Conservation (phyloP, 176 grass and related monocot species). For the Saccharum spontaneum region DNA sequence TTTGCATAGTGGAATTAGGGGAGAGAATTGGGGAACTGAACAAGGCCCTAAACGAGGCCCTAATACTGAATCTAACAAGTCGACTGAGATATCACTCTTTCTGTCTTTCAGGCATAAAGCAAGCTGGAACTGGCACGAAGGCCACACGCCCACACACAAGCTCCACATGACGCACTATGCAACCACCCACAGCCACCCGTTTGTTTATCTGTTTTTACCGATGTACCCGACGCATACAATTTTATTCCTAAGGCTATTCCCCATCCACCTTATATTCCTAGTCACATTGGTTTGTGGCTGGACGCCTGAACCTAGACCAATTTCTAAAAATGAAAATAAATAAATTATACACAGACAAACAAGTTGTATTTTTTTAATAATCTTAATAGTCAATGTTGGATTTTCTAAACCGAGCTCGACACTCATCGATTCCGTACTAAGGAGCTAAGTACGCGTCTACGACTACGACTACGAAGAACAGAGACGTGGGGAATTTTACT, state of each 20-base stretch:
- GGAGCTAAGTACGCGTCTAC: not conserved
- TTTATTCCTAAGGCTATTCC: too few species aligned
- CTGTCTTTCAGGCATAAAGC: not conserved
- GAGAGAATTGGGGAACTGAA: too few species aligned
- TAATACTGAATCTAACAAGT: not conserved
- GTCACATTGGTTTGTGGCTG: too few species aligned
- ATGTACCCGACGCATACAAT: not conserved
- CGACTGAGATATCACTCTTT: constrained; percentile 9
- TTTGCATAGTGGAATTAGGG: too few species aligned
- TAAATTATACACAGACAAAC: not conserved
- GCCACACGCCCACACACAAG: not conserved
- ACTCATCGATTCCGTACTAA: constrained; percentile 18
- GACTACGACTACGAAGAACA: not conserved
- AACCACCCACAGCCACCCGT: not conserved
- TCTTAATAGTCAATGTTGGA: not conserved
- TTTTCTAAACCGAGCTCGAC: not conserved
- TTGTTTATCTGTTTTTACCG: not conserved
- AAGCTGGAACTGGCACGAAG: not conserved
- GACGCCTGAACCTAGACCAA: too few species aligned
- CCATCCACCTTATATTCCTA: too few species aligned
- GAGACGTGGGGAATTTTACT: constrained; percentile 4
- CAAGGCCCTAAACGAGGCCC: too few species aligned
- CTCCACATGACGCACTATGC: not conserved
- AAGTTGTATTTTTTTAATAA: not conserved
- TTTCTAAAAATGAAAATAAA: too few species aligned